Evolutionary conservation across 2,329 filamentous ascomycete species (phyloP), one percentile per base, ranked within the genome.

Genomic region (Tolypocladium album): DNA sequence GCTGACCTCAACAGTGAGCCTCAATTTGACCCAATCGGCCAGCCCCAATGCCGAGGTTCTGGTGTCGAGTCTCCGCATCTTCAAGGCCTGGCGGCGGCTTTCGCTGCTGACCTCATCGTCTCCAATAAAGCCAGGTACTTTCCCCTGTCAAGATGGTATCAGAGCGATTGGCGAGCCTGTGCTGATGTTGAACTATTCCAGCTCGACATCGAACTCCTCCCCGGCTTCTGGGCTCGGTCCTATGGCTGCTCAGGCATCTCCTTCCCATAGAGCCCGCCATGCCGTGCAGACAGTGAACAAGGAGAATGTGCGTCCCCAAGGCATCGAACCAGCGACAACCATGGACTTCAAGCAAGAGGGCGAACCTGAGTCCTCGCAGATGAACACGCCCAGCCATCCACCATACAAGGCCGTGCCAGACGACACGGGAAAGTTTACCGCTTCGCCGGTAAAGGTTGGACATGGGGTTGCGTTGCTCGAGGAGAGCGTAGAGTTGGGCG

Each of bases 381-480:
- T 8, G 9, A 31, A 34, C 27, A 1, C 47, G 9, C 47, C 27
- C 12, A 34, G 17, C 27, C 27, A 31, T 13, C 9, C 47, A 34
- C 27, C 47, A 34, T 4, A 4, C 27, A 12, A 52, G 17, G 11
- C 47, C 27, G 20, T 52, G 27, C 9, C 47, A 34, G 27, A 20
- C 27, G 47, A 13, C 47, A 34, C 27, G 47, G 53, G 24, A n/a
- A 55, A 40, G 27, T 57, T 65, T 38, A 55, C 62, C 12, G 59
- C 68, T 8, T 63, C 61, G 31, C 73, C 75, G 47, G 67, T 82
- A 2, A 75, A 79, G 38, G 78, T 84, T 1, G 72, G 75, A 4
- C 75, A 78, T 20, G 83, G 82, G 2, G 73, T 86, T 5, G 82
- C 82, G 1, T 68, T 86, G 34, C 78, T 79, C 3, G 82, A 86